Base-by-base conservation (phyloP, 2,329 filamentous ascomycete genomes). In the Calcarisporium arbuscula region DNA sequence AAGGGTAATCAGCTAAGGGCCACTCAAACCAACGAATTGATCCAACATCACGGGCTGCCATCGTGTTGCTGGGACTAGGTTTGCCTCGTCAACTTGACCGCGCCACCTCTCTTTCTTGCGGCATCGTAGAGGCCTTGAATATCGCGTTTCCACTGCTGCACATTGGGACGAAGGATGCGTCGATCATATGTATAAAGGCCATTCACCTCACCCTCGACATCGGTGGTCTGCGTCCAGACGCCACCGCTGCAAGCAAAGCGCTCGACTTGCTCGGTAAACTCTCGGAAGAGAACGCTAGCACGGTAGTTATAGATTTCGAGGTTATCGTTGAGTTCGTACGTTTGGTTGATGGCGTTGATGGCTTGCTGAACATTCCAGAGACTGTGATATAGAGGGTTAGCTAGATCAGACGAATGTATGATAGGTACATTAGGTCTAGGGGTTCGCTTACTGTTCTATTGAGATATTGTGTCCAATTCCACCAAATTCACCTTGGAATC, bases 191-290 rank as follows among this genome's bases (percentile, higher is more conserved):
- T 83, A 45, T 83, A 53, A 37, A 86, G 60, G 0, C 82, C 82
- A 45, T 85, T 86, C 8, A 85, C 77, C 52, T 85, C 82, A 5
- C 80, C 81, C 51, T 85, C 81, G 0, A 85, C 81, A 46, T 85
- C 82, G 0, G 77, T 82, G 0, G 80, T 85, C 61, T 85, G 81
- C 1, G 82, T 85, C 70, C 79, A 85, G 0, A 85, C 71, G 9
- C 72, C 82, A 0, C 74, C 81, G 21, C 73, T 81, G 57, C 82
- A 85, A 0, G 74, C 66, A 36, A 67, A 84, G 9, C 57, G 57
- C 38, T 74, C 64, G 20, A 83, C 72, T 48, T 81, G 67, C 35
- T 80, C 72, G 23, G 70, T 68, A 4, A 83, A 64, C 46, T 83
- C 79, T 3, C 66, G 64, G 17, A 82, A 70, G 2, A 84, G 64